A percentile compares a stretch with the other conserved stretches of the same genome.
phyloP scores from a whole-genome alignment of 768 basidiomycete species.

The Suillus americanus region DNA sequence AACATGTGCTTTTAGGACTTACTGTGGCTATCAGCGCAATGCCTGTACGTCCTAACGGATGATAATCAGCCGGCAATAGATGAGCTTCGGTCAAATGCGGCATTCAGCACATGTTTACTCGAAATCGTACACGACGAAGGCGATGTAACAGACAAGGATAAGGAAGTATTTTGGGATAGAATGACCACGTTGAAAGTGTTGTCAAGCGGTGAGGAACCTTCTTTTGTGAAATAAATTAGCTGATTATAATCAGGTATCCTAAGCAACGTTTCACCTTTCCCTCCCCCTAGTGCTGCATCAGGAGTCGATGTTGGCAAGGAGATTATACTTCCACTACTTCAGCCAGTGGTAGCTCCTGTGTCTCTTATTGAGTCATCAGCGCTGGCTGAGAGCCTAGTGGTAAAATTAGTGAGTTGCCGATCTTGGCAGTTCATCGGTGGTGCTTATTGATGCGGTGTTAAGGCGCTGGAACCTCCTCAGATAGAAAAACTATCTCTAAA shows the following conservation, averaged over 20 bases:
- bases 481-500: conserved; percentile 61
- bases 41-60: conserved; percentile 89
- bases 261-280: conserved; percentile 74
- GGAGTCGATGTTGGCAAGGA: conserved; percentile 69
- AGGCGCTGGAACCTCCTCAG: conserved; percentile 49
- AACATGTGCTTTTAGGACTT: background rate
- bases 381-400: conserved; percentile 50
- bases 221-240: background rate
- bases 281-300: conserved; percentile 62
- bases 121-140: conserved; percentile 49
- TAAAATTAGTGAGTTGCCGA: conserved; percentile 43
- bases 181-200: conserved; percentile 59
- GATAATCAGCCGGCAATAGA: conserved; percentile 78
- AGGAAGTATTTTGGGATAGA: conserved; percentile 48
- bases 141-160: conserved; percentile 36
- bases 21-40: conserved; percentile 61
- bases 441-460: conserved; percentile 7
- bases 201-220: conserved; percentile 55
- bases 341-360: conserved; percentile 61
- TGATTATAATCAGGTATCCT: conserved; percentile 55
- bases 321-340: conserved; percentile 67
- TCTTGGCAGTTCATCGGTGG: background rate
- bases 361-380: conserved; percentile 52
- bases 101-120: conserved; percentile 64
- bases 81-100: conserved; percentile 60